A percentile compares a stretch with the other conserved stretches of the same genome.
Conservation (phyloP, 2,329 filamentous ascomycete species). For the Pseudogymnoascus sp. region DNA sequence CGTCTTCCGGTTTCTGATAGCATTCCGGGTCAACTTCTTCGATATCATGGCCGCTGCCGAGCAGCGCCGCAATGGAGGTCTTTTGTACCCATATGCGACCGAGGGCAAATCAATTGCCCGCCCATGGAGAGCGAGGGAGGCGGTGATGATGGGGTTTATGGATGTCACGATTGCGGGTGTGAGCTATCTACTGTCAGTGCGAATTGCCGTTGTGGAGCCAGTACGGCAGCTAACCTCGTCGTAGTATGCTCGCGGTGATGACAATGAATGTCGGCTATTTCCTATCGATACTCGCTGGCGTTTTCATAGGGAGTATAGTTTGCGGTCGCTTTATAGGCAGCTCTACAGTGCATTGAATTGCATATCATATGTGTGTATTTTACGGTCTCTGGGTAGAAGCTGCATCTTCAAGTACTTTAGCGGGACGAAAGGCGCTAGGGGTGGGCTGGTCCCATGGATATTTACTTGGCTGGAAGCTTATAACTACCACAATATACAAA, state of each 20-base stretch:
- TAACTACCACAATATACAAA: neutral
- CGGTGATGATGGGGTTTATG: constrained; percentile 61
- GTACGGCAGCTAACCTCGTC: constrained; percentile 13
- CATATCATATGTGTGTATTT: neutral
- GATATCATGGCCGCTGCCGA: constrained; percentile 12
- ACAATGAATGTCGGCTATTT: constrained; percentile 79
- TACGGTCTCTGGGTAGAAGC: neutral
- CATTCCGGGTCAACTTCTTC: constrained; percentile 42
- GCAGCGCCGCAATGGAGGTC: constrained; percentile 7
- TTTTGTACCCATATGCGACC: constrained; percentile 1
- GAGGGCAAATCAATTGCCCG: neutral
- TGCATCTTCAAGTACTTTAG: neutral
- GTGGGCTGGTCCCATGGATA: neutral
- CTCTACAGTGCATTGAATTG: constrained; percentile 5
- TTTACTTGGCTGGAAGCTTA: neutral
- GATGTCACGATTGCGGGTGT: constrained; percentile 62
- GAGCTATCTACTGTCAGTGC: constrained; percentile 72
- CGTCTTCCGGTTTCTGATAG: constrained; percentile 60
- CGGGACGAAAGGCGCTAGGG: neutral
- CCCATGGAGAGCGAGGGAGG: constrained; percentile 68
- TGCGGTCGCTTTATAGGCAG: constrained; percentile 10
- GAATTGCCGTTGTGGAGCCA: neutral
- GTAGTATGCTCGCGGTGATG: constrained; percentile 84
- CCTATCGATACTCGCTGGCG: constrained; percentile 61
- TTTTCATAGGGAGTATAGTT: constrained; percentile 69